Evolutionary conservation across 345 rosid genomes (phyloP), one percentile per base, ranked within the genome.

Genomic region (Firmiana major): DNA sequence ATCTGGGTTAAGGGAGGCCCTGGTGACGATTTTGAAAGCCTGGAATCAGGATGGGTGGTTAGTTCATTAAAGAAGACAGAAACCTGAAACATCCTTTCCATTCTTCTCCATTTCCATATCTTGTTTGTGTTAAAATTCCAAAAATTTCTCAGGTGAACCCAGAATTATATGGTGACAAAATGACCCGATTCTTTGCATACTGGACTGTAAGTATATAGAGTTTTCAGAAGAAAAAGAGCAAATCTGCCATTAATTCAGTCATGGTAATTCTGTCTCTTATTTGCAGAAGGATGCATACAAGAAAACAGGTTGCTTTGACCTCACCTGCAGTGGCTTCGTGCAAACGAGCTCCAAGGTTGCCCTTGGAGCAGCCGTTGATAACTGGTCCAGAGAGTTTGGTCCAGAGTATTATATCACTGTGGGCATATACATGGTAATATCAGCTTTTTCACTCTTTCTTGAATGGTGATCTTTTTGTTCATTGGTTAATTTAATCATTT

Each of bases 31-130:
- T 81, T 77, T 40, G 88, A 90, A 51, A 83, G 79, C 72, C 38
- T 86, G 1, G 92, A 88, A 84, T 70, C 86, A 1, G 87, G 92
- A 75, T 90, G 94, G 94, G 16, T 67, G 83, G 90, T 85, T 64
- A 74, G 79, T 67, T 45, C 57, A 5, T 62, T 16, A 1, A 87
- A 86, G 65, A 1, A 4, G 90, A 90, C 65, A 21, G 16, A n/a
- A 81, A 78, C 78, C 21, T 11, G 7, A 71, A 42, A 51, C 0
- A 19, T 87, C 88, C 81, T 70, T 86, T 49, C 85, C 77, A 60
- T 84, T 43, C n/a, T n/a, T 54, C 24, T 54, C 21, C 57, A 36
- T 36, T 53, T 1, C 57, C 34, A 3, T 31, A 17, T 19, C 17
- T 17, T 2, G 1, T 63, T 63, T 34, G 3, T 54, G 11, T 8